Evolutionary conservation across 192 early-diverging fungal genomes (phyloP), one percentile per base, ranked within the genome.

Genomic region (Coemansia sp.): DNA sequence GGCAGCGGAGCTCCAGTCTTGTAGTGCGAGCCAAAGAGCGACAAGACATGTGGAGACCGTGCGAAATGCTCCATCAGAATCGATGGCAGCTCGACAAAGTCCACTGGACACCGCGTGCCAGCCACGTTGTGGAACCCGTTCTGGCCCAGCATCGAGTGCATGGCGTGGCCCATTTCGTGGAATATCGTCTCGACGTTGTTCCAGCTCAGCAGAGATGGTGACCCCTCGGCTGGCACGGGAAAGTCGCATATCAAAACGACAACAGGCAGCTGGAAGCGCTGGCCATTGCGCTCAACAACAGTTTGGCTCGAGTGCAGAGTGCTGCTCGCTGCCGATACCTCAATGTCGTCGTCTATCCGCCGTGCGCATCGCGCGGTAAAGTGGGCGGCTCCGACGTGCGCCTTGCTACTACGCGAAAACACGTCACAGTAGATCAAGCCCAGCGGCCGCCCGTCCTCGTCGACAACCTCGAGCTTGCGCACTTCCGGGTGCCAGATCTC

Each of bases 101-200:
- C 97, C 24, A 95, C 89, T 7, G 91, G 85, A 70, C 95, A 96
- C 27, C 97, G 86, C 10, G 97, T 99, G 37, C 97, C 97, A 3
- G 94, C 86, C 14, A 99, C 94, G 76, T 97, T 96, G 70, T 99
- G 97, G 79, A 91, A 98, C 39, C 93, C 90, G n/a, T 95, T 96
- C 20, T 91, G 87, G 35, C 92, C 96, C 6, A 99, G 85, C 92
- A 97, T 94, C 19, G 95, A 98, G 74, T 97, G 96, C 90, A 98
- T 94, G 3, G 94, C 98, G 67, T 99, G 98, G 4, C 98, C 98
- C 95, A 98, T 97, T 64, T 99, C 98, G 75, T 99, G 98, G 80
- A 97, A 99, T 3, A 98, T 74, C 0, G 98, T 99, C 72, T 98
- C 96, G 27, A 98, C 91, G 68, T 98, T 94, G 58, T 71, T 73